Evolutionary conservation across 768 basidiomycete genomes (phyloP), one percentile per base, ranked within the genome.

Genomic region (Kwoniella europaea): DNA sequence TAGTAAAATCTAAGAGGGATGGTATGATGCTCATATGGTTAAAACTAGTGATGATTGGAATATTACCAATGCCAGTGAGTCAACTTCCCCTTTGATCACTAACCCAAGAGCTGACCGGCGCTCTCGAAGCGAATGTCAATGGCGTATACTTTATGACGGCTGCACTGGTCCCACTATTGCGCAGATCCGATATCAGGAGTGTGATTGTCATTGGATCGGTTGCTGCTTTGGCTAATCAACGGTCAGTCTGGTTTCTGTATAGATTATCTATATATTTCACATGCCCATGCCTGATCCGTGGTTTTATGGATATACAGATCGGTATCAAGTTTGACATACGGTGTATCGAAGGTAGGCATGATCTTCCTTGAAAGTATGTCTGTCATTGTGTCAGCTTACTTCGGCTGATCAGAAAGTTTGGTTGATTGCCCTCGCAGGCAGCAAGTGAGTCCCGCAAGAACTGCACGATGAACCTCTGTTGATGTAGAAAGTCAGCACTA

Each of bases 161-260:
- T 41, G 67, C 52, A 24, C 18, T 76, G 15, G 56, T 78, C 9
- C 76, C 76, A 20, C 70, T 78, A 13, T 61, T 78, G 2, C 65
- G 72, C 3, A 76, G 74, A 67, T 67, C 72, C 3, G 50, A 57
- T 4, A 24, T 42, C n/a, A 65, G 55, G 4, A 69, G 27, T 22
- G 76, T 78, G 43, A 72, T 74, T 9, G 58, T 68, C 52, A 78
- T 78, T 52, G 68, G 72, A 1, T 76, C 74, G 3, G 57, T 76
- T 9, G 75, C 74, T 27, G 76, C 72, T 13, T 22, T 73, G 16
- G 66, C 57, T 6, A 66, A 66, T 42, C 73, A 74, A 53, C 29
- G 75, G 71, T 74, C 16, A 27, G 68, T 42, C 24, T 29, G 15
- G 20, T 52, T 13, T 6, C 20, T 29, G 24, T 44, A 67, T 44